Conservation (phyloP, 2,329 filamentous ascomycete species). For the Pyricularia sp. region DNA sequence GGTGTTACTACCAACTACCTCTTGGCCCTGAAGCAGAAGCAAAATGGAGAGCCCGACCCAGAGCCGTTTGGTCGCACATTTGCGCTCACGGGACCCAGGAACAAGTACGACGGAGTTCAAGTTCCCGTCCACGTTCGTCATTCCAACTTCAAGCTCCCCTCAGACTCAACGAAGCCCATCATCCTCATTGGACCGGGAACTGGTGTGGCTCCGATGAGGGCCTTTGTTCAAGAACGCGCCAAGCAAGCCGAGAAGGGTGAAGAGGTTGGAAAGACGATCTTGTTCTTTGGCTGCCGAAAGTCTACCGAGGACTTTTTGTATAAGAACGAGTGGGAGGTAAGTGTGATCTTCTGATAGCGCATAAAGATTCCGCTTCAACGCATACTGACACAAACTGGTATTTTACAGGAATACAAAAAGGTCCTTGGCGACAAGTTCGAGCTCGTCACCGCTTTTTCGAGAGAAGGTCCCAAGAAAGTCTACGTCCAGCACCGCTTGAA, state of each 20-base stretch:
- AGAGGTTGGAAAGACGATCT: conserved; percentile 73
- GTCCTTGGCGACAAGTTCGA: conserved; percentile 82
- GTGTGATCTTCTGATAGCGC: conserved; percentile 21
- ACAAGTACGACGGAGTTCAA: conserved; percentile 94
- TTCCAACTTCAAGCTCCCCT: conserved; percentile 98
- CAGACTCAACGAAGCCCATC: conserved; percentile 84
- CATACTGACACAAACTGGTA: neutral
- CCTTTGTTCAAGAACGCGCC: conserved; percentile 87
- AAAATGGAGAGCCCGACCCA: conserved; percentile 76
- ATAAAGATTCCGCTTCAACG: neutral
- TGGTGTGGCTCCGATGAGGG: conserved; percentile 92
- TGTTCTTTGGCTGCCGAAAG: conserved; percentile 95
- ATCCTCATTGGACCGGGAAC: conserved; percentile 97
- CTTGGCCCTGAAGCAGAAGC: conserved; percentile 89
- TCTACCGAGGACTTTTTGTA: conserved; percentile 88
- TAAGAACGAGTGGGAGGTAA: conserved; percentile 82
- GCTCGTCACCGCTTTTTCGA: conserved; percentile 90
- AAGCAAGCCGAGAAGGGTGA: conserved; percentile 72
- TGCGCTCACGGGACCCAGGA: conserved; percentile 77
- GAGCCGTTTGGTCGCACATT: conserved; percentile 81
- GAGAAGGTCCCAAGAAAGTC: conserved; percentile 77
- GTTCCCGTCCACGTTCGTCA: conserved; percentile 93
- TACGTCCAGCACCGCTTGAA: conserved; percentile 93
- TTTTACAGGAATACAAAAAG: conserved; percentile 64
- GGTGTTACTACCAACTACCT: conserved; percentile 97